phyloP scores from a whole-genome alignment of 306 rosid species.

The Psophocarpus tetragonolobus region DNA sequence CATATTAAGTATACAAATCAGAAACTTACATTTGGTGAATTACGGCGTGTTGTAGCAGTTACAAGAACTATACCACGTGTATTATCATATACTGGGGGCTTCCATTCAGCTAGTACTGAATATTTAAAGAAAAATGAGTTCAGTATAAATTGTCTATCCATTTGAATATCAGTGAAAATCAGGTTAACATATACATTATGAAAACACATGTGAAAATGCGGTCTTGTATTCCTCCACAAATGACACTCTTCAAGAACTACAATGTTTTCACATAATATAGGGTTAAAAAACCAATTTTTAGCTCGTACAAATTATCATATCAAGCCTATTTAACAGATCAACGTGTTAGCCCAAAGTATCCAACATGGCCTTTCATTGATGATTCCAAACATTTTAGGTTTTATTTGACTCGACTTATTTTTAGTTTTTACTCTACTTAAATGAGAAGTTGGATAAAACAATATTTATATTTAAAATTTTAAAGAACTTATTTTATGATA shows the following conservation, averaged over 20 bases:
- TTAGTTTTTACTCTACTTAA: too few relatives aligned
- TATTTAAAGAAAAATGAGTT: slow-evolving; percentile 10
- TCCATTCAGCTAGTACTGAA: slow-evolving; percentile 91
- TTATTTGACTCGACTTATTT: too few relatives aligned
- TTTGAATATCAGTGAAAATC: neutral
- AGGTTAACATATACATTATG: neutral
- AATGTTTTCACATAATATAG: neutral
- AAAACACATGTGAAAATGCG: neutral
- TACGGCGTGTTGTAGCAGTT: slow-evolving; percentile 82
- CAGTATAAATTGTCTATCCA: neutral
- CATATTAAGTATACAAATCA: neutral
- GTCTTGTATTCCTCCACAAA: neutral
- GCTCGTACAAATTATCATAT: neutral
- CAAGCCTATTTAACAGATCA: neutral
- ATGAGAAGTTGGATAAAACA: too few relatives aligned
- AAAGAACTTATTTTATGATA: too few relatives aligned
- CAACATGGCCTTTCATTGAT: neutral
- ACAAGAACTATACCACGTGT: slow-evolving; percentile 67
- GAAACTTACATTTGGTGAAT: slow-evolving; percentile 79
- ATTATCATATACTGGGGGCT: slow-evolving; percentile 89
- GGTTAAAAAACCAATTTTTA: neutral
- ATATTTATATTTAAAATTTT: too few relatives aligned
- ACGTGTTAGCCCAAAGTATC: neutral
- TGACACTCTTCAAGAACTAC: neutral
- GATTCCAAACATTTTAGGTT: neutral